Base-by-base conservation (phyloP, 2,329 filamentous ascomycete genomes). In the Stylonectria norvegica region DNA sequence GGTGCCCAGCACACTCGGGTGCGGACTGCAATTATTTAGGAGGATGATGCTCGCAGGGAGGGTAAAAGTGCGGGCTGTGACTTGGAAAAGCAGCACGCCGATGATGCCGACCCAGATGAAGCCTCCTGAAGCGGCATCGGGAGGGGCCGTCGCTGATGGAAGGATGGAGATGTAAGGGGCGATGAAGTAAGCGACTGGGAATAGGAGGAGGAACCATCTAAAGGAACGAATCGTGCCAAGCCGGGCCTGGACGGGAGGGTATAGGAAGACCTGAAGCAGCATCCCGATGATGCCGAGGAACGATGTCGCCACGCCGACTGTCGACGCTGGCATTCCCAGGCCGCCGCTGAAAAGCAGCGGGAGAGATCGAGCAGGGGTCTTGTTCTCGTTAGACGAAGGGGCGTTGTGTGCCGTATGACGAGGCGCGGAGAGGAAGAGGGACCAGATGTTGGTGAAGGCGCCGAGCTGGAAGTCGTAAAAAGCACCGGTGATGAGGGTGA, bases 401-500 rank as follows among this genome's bases (percentile, higher is more conserved):
- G 54, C 50, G 45, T 46, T 63, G 71, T 2, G 36, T 36, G 4
- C 48, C 22, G 38, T 60, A 61, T n/a, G n/a, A n/a, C 81, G 78
- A 0, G 81, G 79, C 1, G 80, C 81, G 0, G 83, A 84, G 20
- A 87, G 69, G 63, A 86, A 86, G 11, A 86, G 71, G 10, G 82
- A 81, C 67, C 80, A 85, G 39, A 87, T 71, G 40, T 82, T 78
- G 43, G 80, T 79, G 63, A 87, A 87, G 15, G 82, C 78, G 45
- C 78, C 81, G 48, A 71, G 78, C 64, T 88, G 84, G 55, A 88
- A 80, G 48, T 85, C 81, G 52, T 86, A 80, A 34, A 88, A 76
- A 20, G 81, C 81, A 48, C 83, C 81, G 18, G 74, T 76, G 34
- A 85, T 57, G 3, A 89, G 66, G 0, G 72, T 76, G 39, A 71